These are phyloP conservation scores for Cylindrotheca fusiformis DNA, from an alignment of 108 stramenopile genomes.

Conservation along the genomic window DNA sequence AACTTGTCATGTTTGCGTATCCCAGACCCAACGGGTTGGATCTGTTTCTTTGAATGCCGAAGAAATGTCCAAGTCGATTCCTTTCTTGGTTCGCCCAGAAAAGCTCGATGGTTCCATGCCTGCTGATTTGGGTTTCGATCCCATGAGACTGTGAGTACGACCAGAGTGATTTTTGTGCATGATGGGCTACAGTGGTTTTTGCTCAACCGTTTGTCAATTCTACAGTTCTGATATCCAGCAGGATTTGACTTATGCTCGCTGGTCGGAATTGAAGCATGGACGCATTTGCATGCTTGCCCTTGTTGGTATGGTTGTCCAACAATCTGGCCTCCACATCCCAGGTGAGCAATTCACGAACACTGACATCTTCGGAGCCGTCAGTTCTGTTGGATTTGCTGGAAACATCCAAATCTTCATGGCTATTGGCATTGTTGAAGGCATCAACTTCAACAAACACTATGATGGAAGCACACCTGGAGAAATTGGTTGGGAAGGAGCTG, in stretches of 20 bases:
- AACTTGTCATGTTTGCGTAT: background rate
- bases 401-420: constrained; percentile 79
- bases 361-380: constrained; percentile 76
- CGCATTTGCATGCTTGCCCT: constrained; percentile 90
- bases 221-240: constrained; percentile 61
- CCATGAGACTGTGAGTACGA: constrained; percentile 87
- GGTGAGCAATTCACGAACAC: constrained; percentile 77
- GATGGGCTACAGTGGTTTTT: background rate
- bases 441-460: constrained; percentile 76
- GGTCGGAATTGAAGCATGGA: constrained; percentile 93
- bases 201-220: background rate
- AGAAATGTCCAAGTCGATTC: constrained; percentile 87
- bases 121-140: constrained; percentile 96
- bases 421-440: constrained; percentile 67
- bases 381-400: constrained; percentile 66
- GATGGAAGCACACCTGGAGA: constrained; percentile 78
- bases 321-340: constrained; percentile 70
- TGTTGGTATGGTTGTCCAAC: constrained; percentile 79
- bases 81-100: constrained; percentile 89
- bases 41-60: constrained; percentile 70
- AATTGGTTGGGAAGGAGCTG: constrained; percentile 59
- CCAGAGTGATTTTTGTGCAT: background rate
- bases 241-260: constrained; percentile 87
- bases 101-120: constrained; percentile 94
- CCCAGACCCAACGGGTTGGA: constrained; percentile 23